phyloP scores from a whole-genome alignment of 2,329 filamentous ascomycete genomes.

The Sporothrix inflata region DNA sequence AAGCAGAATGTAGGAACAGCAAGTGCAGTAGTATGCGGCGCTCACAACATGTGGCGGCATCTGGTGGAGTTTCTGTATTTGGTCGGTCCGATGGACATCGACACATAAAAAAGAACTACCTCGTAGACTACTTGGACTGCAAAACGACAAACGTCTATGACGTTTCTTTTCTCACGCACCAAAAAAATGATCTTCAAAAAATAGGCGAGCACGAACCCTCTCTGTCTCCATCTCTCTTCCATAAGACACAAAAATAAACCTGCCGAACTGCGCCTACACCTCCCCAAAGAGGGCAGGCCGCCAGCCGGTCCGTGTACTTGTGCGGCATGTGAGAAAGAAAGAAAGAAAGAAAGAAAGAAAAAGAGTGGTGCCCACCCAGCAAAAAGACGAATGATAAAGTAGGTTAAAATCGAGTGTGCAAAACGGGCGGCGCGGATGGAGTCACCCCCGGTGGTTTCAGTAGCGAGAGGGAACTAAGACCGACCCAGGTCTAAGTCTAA shows the following conservation, averaged over 20 bases:
- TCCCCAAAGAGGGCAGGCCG: constrained; percentile 8
- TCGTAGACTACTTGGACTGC: no score
- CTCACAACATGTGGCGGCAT: constrained; percentile 22
- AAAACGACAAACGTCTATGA: not conserved
- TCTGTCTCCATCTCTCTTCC: not conserved
- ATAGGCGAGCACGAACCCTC: constrained; percentile 7
- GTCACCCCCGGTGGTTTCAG: not conserved
- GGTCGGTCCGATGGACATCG: constrained; percentile 7
- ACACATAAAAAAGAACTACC: not conserved
- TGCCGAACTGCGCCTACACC: constrained; percentile 1
- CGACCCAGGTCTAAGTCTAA: not conserved
- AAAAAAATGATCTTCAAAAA: constrained; percentile 14
- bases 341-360: not conserved
- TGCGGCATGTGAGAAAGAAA: not conserved
- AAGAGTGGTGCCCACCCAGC: not conserved
- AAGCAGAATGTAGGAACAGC: not conserved
- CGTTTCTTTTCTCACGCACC: constrained; percentile 10
- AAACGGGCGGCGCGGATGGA: not conserved
- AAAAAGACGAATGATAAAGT: constrained; percentile 26
- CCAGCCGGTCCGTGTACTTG: constrained; percentile 3
- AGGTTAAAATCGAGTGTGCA: not conserved
- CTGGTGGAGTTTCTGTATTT: constrained; percentile 16
- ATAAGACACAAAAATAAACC: not conserved
- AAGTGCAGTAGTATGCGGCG: constrained; percentile 19
- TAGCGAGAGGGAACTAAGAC: not conserved